A percentile compares a stretch with the other conserved stretches of the same genome.
These are phyloP conservation scores for Solanum appendiculatum DNA, from an alignment of 257 asterid genomes.

Conservation along the genomic window DNA sequence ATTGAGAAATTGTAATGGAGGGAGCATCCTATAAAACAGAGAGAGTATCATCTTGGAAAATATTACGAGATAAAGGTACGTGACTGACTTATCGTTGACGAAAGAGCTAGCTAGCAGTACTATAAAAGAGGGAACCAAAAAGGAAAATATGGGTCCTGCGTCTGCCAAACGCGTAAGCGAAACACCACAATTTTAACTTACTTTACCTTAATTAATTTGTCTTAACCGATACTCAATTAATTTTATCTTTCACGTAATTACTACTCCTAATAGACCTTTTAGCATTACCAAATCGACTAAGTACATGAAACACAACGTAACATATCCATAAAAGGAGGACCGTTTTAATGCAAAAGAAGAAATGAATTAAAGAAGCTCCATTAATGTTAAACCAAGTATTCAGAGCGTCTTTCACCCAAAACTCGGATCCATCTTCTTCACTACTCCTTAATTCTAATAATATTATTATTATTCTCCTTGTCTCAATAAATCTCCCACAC, in stretches of 20 bases:
- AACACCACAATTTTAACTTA: not conserved
- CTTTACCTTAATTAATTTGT: not conserved
- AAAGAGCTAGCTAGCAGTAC: not conserved
- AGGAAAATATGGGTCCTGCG: not conserved
- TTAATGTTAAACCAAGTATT: constrained; percentile 5
- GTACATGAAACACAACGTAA: not conserved
- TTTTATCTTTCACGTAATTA: not conserved
- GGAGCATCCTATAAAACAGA: not conserved
- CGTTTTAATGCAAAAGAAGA: not conserved
- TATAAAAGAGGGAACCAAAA: not conserved
- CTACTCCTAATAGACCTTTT: not conserved
- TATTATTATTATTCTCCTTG: not conserved
- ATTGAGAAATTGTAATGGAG: not conserved
- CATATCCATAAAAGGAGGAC: constrained; percentile 1
- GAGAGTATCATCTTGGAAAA: not conserved
- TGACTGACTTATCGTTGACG: not conserved
- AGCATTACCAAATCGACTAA: not conserved
- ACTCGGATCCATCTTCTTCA: constrained; percentile 1
- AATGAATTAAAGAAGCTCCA: not conserved
- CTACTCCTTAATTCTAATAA: not conserved
- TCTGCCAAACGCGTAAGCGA: not conserved
- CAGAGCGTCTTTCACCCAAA: constrained; percentile 2
- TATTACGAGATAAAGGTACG: not conserved
- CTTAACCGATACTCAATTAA: not conserved
- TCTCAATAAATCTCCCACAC: not conserved